These are phyloP conservation scores for Dactylonectria macrodidyma DNA, from an alignment of 2,329 filamentous ascomycete genomes.

Conservation along the genomic window DNA sequence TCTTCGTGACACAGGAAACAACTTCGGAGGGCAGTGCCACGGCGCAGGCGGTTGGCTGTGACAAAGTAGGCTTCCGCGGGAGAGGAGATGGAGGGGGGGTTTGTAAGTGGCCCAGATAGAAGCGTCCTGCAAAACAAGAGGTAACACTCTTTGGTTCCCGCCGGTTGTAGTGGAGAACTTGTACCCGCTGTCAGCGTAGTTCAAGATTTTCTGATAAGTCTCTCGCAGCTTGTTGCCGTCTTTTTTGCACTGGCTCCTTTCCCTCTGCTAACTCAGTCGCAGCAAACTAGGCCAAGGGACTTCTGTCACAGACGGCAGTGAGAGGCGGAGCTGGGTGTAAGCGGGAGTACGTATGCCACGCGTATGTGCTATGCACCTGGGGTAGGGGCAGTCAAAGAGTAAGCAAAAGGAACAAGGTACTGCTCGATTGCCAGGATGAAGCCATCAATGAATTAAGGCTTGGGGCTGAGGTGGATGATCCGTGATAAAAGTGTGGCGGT, in stretches of 20 bases:
- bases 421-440: neutral
- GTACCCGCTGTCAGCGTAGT: neutral
- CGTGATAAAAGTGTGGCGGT: slow-evolving; percentile 16
- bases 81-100: neutral
- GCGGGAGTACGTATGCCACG: slow-evolving; percentile 2
- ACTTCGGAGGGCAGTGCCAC: neutral
- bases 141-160: slow-evolving; percentile 6
- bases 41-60: slow-evolving; percentile 6
- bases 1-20: slow-evolving; percentile 11
- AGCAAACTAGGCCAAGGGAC: neutral
- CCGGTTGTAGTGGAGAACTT: slow-evolving; percentile 1
- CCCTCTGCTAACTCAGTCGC: neutral
- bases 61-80: neutral
- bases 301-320: neutral
- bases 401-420: neutral
- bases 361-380: neutral
- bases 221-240: neutral
- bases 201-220: neutral
- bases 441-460: neutral
- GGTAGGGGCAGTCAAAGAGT: neutral
- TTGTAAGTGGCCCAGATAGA: neutral
- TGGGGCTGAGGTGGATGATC: neutral
- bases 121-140: neutral
- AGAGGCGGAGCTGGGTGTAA: slow-evolving; percentile 14
- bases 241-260: neutral